A percentile compares a stretch with the other conserved stretches of the same genome.
Evolutionary conservation across 1,284 basidiomycete genomes (phyloP).

Genomic region (Gymnopus androsaceus): DNA sequence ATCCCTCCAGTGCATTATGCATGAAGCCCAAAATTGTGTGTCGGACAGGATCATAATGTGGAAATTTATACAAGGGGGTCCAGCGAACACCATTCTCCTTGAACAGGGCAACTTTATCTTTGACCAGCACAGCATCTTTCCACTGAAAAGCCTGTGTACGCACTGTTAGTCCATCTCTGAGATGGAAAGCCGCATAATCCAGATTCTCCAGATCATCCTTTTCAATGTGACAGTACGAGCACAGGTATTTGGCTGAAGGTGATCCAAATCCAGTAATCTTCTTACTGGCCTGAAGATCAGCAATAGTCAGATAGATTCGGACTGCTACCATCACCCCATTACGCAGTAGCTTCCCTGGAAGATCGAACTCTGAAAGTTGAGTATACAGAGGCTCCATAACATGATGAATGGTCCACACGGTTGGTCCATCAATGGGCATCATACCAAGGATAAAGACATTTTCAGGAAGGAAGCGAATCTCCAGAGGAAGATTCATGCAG

Average conservation of each 20-base stretch:
- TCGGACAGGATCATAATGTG: slow-evolving; percentile 17
- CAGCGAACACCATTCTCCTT: slow-evolving; percentile 17
- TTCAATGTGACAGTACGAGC: slow-evolving; percentile 15
- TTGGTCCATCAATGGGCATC: slow-evolving; percentile 14
- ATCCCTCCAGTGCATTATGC: slow-evolving; percentile 18
- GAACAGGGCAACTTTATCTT: background rate
- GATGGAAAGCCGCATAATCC: slow-evolving; percentile 4
- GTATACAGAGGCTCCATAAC: slow-evolving; percentile 13
- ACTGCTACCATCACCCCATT: slow-evolving; percentile 9
- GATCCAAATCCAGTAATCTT: slow-evolving; percentile 17
- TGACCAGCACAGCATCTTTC: slow-evolving; percentile 1
- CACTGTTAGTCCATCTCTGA: slow-evolving; percentile 7
- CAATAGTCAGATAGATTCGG: slow-evolving; percentile 18
- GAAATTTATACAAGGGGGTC: slow-evolving; percentile 15
- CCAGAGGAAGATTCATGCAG: slow-evolving; percentile 20
- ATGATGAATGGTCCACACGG: slow-evolving; percentile 19
- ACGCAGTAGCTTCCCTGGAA: slow-evolving; percentile 9
- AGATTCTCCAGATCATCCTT: slow-evolving; percentile 15
- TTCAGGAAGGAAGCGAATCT: slow-evolving; percentile 13
- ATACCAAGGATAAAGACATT: slow-evolving; percentile 21
- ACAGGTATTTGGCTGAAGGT: slow-evolving; percentile 6
- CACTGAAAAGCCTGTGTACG: slow-evolving; percentile 8
- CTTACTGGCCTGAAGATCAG: slow-evolving; percentile 20
- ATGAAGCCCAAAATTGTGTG: slow-evolving; percentile 19
- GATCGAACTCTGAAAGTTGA: slow-evolving; percentile 5